phyloP scores from a whole-genome alignment of 2,329 filamentous ascomycete species.

The Coniochaeta sp. region DNA sequence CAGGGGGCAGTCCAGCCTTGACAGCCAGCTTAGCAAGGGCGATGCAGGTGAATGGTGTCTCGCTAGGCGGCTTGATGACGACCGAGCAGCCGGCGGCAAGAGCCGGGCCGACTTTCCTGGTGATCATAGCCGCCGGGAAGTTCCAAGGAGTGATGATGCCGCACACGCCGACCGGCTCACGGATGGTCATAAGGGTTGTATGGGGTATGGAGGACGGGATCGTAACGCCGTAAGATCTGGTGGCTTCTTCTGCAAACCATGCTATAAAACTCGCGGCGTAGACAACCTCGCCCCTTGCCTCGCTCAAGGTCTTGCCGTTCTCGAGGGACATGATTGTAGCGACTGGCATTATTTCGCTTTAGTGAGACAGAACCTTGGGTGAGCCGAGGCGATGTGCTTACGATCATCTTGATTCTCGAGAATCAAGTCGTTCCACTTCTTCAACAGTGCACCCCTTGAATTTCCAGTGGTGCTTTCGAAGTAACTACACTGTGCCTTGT shows the following conservation, averaged over 20 bases:
- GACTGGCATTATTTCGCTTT: background rate
- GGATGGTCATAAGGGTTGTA: conserved; percentile 55
- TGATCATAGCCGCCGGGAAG: conserved; percentile 47
- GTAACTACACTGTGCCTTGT: background rate
- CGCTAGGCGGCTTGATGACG: conserved; percentile 62
- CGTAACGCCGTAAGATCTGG: conserved; percentile 49
- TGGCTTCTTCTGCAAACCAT: conserved; percentile 58
- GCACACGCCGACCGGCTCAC: conserved; percentile 61
- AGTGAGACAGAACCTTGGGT: background rate
- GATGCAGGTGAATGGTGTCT: conserved; percentile 62
- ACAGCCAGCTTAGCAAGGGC: conserved; percentile 58
- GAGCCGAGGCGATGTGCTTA: background rate
- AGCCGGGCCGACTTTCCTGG: conserved; percentile 36
- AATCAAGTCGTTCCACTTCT: conserved; percentile 61
- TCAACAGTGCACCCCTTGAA: background rate
- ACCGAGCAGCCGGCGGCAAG: conserved; percentile 66
- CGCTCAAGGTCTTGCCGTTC: conserved; percentile 59
- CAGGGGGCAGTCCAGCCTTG: conserved; percentile 60
- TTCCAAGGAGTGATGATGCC: conserved; percentile 63
- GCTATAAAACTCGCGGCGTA: conserved; percentile 55
- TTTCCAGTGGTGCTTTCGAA: background rate
- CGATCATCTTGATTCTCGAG: conserved; percentile 56
- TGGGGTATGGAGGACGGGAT: conserved; percentile 52
- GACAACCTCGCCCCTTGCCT: conserved; percentile 50
- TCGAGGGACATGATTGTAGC: conserved; percentile 60